Percentiles rank a stretch among this genome's conserved stretches.
phyloP scores from a whole-genome alignment of 2,329 filamentous ascomycete species.

The Exophiala sideris region DNA sequence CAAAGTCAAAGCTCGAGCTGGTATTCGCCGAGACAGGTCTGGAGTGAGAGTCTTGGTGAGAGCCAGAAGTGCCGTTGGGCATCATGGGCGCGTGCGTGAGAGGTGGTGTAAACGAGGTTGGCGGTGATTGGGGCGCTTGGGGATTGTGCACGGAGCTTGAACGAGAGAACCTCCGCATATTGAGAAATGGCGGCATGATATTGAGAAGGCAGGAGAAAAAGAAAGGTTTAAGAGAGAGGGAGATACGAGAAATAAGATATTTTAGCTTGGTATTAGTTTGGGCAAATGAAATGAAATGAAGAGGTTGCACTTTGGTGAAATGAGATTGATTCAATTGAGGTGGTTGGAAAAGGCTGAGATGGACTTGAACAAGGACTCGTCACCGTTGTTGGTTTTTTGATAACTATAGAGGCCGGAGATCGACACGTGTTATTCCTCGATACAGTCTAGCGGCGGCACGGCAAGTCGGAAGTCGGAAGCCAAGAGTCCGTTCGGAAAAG shows the following conservation, averaged over 20 bases:
- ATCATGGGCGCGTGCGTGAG: conserved; percentile 24
- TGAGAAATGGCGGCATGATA: conserved; percentile 22
- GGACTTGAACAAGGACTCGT: no score
- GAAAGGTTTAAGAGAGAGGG: not conserved
- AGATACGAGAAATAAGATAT: no score
- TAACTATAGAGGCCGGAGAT: no score
- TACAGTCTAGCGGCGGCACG: no score
- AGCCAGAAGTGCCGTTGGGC: conserved; percentile 13
- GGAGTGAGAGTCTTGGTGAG: conserved; percentile 18
- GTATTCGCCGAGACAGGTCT: conserved; percentile 25
- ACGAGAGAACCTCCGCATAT: conserved; percentile 23
- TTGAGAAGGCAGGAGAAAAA: conserved; percentile 1
- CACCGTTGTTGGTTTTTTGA: no score
- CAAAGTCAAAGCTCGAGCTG: conserved; percentile 26
- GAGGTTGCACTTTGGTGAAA: not conserved
- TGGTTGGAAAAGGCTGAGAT: no score
- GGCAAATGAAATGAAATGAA: not conserved
- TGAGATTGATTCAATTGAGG: no score
- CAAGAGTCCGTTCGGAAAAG: no score
- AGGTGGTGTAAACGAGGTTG: conserved; percentile 23
- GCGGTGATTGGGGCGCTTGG: conserved; percentile 16
- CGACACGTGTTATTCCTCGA: no score
- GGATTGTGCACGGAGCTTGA: conserved; percentile 18
- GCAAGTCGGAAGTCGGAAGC: not conserved
- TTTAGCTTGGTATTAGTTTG: not conserved